These are phyloP conservation scores for Protomyces macrosporus DNA, from an alignment of 1,139 yeast species.

Conservation along the genomic window DNA sequence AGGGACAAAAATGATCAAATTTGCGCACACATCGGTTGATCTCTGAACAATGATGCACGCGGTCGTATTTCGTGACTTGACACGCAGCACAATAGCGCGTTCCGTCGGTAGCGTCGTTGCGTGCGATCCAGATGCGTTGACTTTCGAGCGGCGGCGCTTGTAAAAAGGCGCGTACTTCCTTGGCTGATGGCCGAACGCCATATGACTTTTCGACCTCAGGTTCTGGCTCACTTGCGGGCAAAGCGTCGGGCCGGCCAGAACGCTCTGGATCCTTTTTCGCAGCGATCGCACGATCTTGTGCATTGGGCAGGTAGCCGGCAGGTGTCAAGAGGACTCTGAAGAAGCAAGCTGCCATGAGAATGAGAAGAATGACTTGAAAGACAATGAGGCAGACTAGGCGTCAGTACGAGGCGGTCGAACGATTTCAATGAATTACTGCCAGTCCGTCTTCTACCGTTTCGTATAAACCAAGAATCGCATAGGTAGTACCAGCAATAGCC, in stretches of 20 bases:
- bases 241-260: background rate
- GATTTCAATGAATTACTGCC: background rate
- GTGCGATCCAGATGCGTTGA: background rate
- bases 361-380: conserved; percentile 13
- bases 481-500: conserved; percentile 16
- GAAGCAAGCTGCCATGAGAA: conserved; percentile 20
- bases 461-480: conserved; percentile 16
- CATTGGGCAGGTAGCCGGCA: conserved; percentile 26
- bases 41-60: conserved; percentile 73
- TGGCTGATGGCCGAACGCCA: background rate
- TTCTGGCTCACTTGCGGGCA: background rate
- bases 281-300: conserved; percentile 36
- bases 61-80: conserved; percentile 75
- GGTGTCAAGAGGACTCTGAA: conserved; percentile 15
- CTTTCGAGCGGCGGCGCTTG: background rate
- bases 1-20: conserved; percentile 81
- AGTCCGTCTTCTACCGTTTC: conserved; percentile 11
- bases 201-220: conserved; percentile 1
- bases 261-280: conserved; percentile 3
- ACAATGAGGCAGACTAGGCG: conserved; percentile 8
- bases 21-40: conserved; percentile 62
- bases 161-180: conserved; percentile 2
- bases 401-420: background rate
- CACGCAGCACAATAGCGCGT: conserved; percentile 68
- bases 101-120: conserved; percentile 44